Percentiles rank a stretch among this genome's conserved stretches.
Conservation (phyloP, 257 asterid species). For the Solanum tarapatanum region DNA sequence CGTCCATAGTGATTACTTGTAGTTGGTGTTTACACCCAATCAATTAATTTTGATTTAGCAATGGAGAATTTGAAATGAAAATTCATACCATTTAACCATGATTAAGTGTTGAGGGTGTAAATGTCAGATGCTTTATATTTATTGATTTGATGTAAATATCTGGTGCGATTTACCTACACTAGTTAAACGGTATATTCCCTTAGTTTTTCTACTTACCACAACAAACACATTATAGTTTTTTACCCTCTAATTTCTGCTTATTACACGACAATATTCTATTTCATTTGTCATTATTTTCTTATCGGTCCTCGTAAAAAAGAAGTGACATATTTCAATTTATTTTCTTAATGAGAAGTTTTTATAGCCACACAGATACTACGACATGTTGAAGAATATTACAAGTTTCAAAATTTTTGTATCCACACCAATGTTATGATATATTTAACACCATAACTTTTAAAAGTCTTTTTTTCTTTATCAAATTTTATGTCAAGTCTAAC, state of each 20-base stretch:
- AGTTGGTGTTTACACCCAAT: too few species aligned
- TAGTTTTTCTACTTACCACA: too few species aligned
- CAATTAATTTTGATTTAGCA: not conserved
- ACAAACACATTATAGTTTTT: too few species aligned
- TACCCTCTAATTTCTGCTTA: not conserved
- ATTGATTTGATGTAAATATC: too few species aligned
- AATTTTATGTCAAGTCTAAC: not conserved
- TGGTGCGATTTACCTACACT: too few species aligned
- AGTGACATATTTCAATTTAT: not conserved
- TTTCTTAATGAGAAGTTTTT: not conserved
- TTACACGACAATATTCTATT: not conserved
- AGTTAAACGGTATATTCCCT: too few species aligned
- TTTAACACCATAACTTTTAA: not conserved
- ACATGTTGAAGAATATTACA: not conserved
- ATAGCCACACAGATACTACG: not conserved
- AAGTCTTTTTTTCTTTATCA: accelerated
- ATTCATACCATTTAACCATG: too few species aligned
- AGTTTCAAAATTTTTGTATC: accelerated
- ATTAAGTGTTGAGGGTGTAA: too few species aligned
- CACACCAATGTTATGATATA: not conserved
- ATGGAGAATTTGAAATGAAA: too few species aligned
- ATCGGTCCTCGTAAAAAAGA: not conserved
- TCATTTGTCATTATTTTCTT: not conserved
- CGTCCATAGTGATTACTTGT: too few species aligned
- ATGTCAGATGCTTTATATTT: too few species aligned